Conservation (phyloP, 129 eudicot species). For the Artemisia argyi region DNA sequence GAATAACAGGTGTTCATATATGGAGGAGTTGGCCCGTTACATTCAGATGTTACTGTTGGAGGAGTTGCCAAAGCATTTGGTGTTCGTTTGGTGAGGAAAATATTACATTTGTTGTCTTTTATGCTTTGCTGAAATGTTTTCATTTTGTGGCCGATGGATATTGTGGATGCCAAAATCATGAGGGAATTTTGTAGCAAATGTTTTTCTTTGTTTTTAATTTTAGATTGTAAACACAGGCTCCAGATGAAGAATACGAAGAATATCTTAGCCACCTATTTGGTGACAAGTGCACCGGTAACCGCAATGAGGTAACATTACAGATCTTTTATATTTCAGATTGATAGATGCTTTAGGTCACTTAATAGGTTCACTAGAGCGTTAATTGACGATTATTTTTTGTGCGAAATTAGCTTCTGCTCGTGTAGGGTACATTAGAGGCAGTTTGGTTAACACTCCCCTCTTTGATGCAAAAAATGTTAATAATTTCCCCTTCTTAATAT, state of each 20-base stretch:
- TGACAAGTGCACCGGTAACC: constrained; percentile 75
- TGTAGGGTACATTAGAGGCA: neutral
- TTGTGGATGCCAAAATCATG: neutral
- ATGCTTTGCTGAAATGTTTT: constrained; percentile 13
- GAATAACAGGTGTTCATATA: constrained; percentile 62
- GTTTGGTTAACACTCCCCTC: constrained; percentile 4
- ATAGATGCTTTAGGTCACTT: neutral
- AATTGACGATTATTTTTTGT: neutral
- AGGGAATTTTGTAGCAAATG: neutral
- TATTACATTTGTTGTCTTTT: constrained; percentile 10
- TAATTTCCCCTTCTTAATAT: neutral
- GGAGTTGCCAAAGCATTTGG: constrained; percentile 99
- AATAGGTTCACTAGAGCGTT: no score
- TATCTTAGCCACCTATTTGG: constrained; percentile 71
- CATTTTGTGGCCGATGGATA: neutral
- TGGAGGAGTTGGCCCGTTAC: constrained; percentile 96
- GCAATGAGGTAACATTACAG: constrained; percentile 64
- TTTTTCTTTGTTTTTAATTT: neutral
- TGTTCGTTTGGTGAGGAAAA: constrained; percentile 65
- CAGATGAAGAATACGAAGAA: constrained; percentile 96
- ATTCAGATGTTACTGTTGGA: constrained; percentile 79
- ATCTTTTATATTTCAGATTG: neutral
- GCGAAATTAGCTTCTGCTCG: neutral
- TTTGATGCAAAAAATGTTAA: neutral
- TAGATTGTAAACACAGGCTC: constrained; percentile 56